Conservation (phyloP, 805 yeast species). For the Candida cerambycidarum region DNA sequence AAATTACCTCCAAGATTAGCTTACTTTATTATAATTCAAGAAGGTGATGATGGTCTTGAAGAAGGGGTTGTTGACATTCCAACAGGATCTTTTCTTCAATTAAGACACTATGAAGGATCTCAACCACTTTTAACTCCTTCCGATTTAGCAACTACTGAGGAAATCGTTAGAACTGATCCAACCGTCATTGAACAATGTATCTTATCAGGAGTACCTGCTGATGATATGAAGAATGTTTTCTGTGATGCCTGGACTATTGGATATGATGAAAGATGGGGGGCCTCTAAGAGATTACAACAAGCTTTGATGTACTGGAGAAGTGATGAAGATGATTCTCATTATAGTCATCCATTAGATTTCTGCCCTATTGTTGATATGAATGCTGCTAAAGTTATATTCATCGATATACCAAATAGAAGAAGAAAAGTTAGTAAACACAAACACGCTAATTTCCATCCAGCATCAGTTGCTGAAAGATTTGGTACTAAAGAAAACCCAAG, state of each 20-base stretch:
- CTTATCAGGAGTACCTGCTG: conserved; percentile 63
- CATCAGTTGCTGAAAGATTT: conserved; percentile 57
- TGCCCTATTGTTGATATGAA: conserved; percentile 81
- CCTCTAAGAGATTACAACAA: conserved; percentile 72
- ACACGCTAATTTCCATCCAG: conserved; percentile 70
- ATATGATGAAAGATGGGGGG: conserved; percentile 77
- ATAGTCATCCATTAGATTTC: conserved; percentile 76
- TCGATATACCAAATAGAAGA: conserved; percentile 75
- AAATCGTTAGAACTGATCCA: conserved; percentile 66
- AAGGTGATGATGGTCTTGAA: conserved; percentile 59
- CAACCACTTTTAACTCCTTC: conserved; percentile 75
- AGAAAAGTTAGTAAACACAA: conserved; percentile 67
- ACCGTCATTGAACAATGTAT: conserved; percentile 71
- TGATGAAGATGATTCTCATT: conserved; percentile 73
- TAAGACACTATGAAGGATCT: conserved; percentile 54
- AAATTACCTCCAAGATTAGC: conserved; percentile 70
- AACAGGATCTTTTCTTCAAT: conserved; percentile 45
- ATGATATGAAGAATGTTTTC: conserved; percentile 59
- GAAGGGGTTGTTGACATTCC: conserved; percentile 69
- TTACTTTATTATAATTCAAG: conserved; percentile 59
- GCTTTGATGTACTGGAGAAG: conserved; percentile 78
- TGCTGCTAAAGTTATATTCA: conserved; percentile 63
- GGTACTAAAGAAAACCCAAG: conserved; percentile 48
- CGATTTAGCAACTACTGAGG: conserved; percentile 64
- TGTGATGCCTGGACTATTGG: conserved; percentile 74